A percentile compares a stretch with the other conserved stretches of the same genome.
Conservation (phyloP, 805 yeast species). For the Lipomyces yamanashiensis region DNA sequence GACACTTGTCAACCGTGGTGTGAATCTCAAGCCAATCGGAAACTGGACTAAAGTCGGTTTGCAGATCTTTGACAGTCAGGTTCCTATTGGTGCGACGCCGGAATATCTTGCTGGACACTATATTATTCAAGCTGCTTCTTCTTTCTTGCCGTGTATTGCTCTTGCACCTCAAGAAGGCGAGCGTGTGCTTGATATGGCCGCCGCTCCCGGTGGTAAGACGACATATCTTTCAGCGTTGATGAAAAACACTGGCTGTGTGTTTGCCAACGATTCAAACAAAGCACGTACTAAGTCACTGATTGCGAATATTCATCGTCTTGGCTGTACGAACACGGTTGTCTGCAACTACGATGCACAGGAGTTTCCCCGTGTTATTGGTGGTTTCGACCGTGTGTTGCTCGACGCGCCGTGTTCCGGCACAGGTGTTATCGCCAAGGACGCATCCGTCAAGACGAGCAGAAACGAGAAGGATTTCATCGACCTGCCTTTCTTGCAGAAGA, state of each 20-base stretch:
- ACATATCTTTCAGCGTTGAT: conserved; percentile 92
- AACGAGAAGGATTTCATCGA: conserved; percentile 96
- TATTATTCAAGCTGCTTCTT: conserved; percentile 97
- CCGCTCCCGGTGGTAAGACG: conserved; percentile 99
- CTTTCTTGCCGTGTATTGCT: conserved; percentile 97
- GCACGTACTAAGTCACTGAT: conserved; percentile 94
- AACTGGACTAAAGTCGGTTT: conserved; percentile 98
- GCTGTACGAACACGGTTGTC: conserved; percentile 94
- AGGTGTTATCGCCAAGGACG: conserved; percentile 98
- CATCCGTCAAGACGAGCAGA: conserved; percentile 88
- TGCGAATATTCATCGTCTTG: conserved; percentile 96
- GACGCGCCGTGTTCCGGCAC: conserved; percentile 99
- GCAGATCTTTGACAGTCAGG: conserved; percentile 96
- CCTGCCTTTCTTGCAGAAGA: conserved; percentile 95
- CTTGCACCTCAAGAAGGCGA: conserved; percentile 96
- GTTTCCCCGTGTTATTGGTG: conserved; percentile 97
- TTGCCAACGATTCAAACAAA: conserved; percentile 96
- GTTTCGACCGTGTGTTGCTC: conserved; percentile 89
- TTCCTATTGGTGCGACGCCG: conserved; percentile 99
- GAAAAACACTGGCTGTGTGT: conserved; percentile 97
- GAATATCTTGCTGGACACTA: conserved; percentile 98
- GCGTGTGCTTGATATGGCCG: conserved; percentile 97
- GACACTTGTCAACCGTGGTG: conserved; percentile 93
- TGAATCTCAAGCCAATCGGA: conserved; percentile 95
- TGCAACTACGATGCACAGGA: conserved; percentile 98